A percentile compares a stretch with the other conserved stretches of the same genome.
Conservation (phyloP, 495 filamentous ascomycete species). For the Hypoxylon cercidicola region DNA sequence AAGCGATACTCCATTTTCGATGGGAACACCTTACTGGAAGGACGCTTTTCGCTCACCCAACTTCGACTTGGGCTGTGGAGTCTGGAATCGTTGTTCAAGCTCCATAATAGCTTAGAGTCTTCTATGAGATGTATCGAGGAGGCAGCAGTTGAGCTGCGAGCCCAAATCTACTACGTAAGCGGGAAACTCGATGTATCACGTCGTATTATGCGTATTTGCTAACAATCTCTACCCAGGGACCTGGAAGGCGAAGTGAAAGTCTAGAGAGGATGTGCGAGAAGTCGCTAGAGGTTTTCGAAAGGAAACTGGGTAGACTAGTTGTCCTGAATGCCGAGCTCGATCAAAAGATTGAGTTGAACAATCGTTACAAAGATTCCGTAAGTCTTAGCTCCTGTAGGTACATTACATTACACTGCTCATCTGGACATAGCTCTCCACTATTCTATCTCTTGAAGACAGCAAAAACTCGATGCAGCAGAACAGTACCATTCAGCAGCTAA, state of each 20-base stretch:
- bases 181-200: no score
- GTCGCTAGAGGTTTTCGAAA: constrained; percentile 35
- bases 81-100: constrained; percentile 17
- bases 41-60: background rate
- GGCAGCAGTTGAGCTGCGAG: constrained; percentile 9
- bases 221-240: constrained; percentile 11
- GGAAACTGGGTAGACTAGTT: constrained; percentile 21
- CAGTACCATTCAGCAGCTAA: constrained; percentile 39
- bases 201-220: background rate
- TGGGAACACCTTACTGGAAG: constrained; percentile 10
- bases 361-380: constrained; percentile 35
- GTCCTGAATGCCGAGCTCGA: constrained; percentile 23
- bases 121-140: constrained; percentile 13
- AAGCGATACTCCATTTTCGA: constrained; percentile 14
- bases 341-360: constrained; percentile 30
- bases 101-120: constrained; percentile 10
- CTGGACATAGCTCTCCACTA: constrained; percentile 21
- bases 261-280: constrained; percentile 27
- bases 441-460: constrained; percentile 24
- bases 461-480: constrained; percentile 36
- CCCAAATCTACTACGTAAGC: constrained; percentile 11
- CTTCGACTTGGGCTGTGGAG: constrained; percentile 21
- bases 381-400: background rate
- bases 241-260: constrained; percentile 13
- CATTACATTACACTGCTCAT: background rate